These are phyloP conservation scores for Cladosporium sp. DNA, from an alignment of 2,329 filamentous ascomycete species.

Conservation along the genomic window DNA sequence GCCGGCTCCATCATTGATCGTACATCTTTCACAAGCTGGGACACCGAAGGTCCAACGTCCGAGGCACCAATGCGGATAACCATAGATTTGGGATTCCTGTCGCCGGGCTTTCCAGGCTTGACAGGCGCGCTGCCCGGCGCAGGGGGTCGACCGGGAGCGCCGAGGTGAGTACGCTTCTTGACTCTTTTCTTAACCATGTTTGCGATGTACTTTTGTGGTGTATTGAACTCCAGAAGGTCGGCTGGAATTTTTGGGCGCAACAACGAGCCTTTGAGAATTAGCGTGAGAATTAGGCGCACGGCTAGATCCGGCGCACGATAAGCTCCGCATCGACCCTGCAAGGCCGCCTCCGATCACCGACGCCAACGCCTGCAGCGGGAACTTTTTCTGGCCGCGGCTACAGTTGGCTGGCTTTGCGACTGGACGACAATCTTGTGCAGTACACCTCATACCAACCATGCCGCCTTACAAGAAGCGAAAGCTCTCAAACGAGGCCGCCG, in stretches of 20 bases:
- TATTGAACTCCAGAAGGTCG: background rate
- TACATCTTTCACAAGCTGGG: slow-evolving; percentile 85
- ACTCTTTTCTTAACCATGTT: slow-evolving; percentile 72
- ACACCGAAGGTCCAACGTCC: slow-evolving; percentile 85
- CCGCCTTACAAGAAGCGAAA: slow-evolving; percentile 39
- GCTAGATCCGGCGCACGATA: slow-evolving; percentile 11
- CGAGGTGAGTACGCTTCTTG: slow-evolving; percentile 84
- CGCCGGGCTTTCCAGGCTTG: slow-evolving; percentile 49
- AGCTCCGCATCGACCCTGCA: background rate
- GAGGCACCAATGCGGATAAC: slow-evolving; percentile 94
- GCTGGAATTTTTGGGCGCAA: background rate
- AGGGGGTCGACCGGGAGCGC: slow-evolving; percentile 54
- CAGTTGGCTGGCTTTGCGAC: background rate
- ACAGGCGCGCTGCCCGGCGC: slow-evolving; percentile 44
- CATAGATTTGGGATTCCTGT: slow-evolving; percentile 85
- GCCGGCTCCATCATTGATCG: slow-evolving; percentile 92
- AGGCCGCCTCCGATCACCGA: no score
- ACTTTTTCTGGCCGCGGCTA: background rate
- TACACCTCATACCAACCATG: slow-evolving; percentile 24
- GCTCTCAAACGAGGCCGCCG: slow-evolving; percentile 19
- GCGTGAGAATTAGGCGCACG: background rate
- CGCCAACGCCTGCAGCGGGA: background rate
- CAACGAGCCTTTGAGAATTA: slow-evolving; percentile 4
- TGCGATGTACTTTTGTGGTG: background rate
- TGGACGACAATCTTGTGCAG: background rate